Evolutionary conservation across 805 yeast species (phyloP).

Genomic region (Metschnikowia henanensis): DNA sequence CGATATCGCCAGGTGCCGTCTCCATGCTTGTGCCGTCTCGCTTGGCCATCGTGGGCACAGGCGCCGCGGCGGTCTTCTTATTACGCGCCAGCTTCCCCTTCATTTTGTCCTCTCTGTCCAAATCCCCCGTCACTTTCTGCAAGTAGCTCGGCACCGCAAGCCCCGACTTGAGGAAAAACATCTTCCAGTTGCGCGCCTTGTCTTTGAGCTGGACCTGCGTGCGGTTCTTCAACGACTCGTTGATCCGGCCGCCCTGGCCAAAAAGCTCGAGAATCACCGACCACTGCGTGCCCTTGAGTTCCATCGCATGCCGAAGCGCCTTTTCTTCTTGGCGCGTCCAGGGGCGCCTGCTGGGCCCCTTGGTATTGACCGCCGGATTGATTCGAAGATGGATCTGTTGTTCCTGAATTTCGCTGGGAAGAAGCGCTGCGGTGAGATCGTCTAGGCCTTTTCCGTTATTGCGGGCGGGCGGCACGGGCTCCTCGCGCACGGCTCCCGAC

Average conservation of each 20-base stretch:
- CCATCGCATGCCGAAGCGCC: constrained; percentile 78
- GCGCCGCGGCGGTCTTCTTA: constrained; percentile 42
- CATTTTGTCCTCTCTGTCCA: constrained; percentile 53
- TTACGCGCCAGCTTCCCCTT: constrained; percentile 33
- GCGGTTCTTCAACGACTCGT: constrained; percentile 82
- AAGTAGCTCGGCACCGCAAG: constrained; percentile 79
- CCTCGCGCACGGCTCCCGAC: background rate
- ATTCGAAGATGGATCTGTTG: constrained; percentile 42
- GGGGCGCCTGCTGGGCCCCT: constrained; percentile 50
- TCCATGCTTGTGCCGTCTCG: constrained; percentile 6
- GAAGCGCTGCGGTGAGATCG: constrained; percentile 32
- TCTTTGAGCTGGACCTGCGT: constrained; percentile 93
- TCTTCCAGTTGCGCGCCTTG: constrained; percentile 94
- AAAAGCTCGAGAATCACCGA: constrained; percentile 83
- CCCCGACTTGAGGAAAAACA: constrained; percentile 76
- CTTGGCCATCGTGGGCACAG: constrained; percentile 28
- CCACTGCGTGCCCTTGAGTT: constrained; percentile 91
- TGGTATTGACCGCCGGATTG: constrained; percentile 29
- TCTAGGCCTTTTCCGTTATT: constrained; percentile 21
- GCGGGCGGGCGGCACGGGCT: background rate
- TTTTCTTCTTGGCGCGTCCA: constrained; percentile 92
- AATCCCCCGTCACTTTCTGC: constrained; percentile 83
- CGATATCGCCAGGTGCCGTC: background rate
- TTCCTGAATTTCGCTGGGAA: constrained; percentile 45
- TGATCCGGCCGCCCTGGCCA: constrained; percentile 90